phyloP scores from a whole-genome alignment of 2,329 filamentous ascomycete species.

The Aureobasidium pullulans region DNA sequence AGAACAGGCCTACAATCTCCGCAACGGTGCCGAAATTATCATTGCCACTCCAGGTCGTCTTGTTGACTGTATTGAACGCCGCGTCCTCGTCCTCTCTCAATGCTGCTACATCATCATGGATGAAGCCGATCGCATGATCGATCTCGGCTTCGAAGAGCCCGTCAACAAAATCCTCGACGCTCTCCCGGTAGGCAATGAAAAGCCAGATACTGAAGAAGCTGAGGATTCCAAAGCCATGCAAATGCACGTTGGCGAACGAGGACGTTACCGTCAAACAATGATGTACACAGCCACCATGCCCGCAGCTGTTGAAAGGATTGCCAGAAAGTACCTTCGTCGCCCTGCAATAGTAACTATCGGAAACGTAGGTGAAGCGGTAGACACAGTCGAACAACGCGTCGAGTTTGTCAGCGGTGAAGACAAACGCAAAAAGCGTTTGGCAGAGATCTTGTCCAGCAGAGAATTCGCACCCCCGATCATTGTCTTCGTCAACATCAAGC shows the following conservation, averaged over 20 bases:
- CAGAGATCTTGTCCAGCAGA: conserved; percentile 73
- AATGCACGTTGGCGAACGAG: conserved; percentile 63
- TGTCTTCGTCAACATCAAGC: conserved; percentile 99
- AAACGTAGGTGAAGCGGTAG: conserved; percentile 89
- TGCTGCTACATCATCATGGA: conserved; percentile 99
- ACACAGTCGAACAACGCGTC: conserved; percentile 94
- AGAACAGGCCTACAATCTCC: conserved; percentile 82
- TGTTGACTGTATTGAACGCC: conserved; percentile 91
- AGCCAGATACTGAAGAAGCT: conserved; percentile 86
- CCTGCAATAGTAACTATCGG: conserved; percentile 93
- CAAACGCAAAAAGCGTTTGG: conserved; percentile 91
- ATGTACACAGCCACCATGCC: conserved; percentile 99
- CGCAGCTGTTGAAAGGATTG: conserved; percentile 82
- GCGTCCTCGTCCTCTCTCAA: conserved; percentile 85
- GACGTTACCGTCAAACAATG: conserved; percentile 94
- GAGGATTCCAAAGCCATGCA: conserved; percentile 84
- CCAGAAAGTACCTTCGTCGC: conserved; percentile 89
- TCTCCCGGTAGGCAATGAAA: conserved; percentile 85
- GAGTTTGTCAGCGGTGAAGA: conserved; percentile 89
- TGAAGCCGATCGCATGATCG: conserved; percentile 98
- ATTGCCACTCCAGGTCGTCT: conserved; percentile 97
- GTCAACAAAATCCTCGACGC: conserved; percentile 97
- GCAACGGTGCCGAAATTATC: conserved; percentile 92
- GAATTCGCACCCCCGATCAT: conserved; percentile 88
- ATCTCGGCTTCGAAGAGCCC: conserved; percentile 93